phyloP scores from a whole-genome alignment of 2,329 filamentous ascomycete species.

The Fusarium sp. region DNA sequence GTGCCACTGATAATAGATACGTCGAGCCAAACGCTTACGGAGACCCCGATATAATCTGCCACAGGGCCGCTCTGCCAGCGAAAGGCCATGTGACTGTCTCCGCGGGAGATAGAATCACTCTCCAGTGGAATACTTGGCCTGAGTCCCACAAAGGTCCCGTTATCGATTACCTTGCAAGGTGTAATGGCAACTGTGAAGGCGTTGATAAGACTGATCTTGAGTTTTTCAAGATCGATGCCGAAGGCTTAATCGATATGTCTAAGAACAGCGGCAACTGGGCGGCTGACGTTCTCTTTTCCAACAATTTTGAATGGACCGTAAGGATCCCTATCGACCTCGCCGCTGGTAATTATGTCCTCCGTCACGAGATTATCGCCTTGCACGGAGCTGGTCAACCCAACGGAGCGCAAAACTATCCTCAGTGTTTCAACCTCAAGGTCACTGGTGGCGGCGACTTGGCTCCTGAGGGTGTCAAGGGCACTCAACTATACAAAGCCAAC shows the following conservation, averaged over 20 bases:
- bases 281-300: conserved; percentile 55
- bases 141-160: conserved; percentile 63
- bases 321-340: conserved; percentile 49
- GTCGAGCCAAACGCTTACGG: conserved; percentile 56
- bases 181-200: conserved; percentile 64
- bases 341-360: conserved; percentile 59
- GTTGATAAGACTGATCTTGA: conserved; percentile 64
- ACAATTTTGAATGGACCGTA: conserved; percentile 49
- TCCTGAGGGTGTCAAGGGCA: conserved; percentile 47
- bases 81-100: conserved; percentile 51
- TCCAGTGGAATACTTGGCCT: conserved; percentile 58
- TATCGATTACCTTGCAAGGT: conserved; percentile 72
- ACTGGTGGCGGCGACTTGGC: conserved; percentile 53
- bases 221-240: conserved; percentile 73
- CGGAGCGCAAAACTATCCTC: conserved; percentile 63
- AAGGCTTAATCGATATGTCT: conserved; percentile 62
- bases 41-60: conserved; percentile 59
- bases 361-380: conserved; percentile 65
- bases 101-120: conserved; percentile 54
- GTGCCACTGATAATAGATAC: conserved; percentile 59
- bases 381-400: conserved; percentile 55
- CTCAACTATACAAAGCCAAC: conserved; percentile 44
- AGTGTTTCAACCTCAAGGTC: conserved; percentile 62
- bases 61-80: conserved; percentile 54
- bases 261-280: conserved; percentile 52